These are phyloP conservation scores for Mitragyna speciosa DNA, from an alignment of 257 asterid genomes.

Conservation along the genomic window DNA sequence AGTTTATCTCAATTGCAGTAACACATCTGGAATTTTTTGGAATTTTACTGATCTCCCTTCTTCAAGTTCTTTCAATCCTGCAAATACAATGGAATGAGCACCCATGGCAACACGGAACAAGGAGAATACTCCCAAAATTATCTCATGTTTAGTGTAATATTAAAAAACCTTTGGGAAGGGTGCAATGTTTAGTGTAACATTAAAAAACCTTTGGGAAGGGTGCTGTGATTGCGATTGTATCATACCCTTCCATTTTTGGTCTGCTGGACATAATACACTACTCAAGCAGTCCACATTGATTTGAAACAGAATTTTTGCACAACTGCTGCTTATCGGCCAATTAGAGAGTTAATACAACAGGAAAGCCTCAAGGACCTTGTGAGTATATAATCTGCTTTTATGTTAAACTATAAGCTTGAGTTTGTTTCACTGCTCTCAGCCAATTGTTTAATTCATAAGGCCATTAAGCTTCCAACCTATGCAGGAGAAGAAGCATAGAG, in stretches of 20 bases:
- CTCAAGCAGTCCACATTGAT: background rate
- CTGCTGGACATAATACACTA: background rate
- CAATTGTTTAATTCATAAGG: background rate
- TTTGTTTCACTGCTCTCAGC: background rate
- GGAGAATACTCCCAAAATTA: background rate
- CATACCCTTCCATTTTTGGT: background rate
- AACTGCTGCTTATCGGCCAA: slow-evolving; percentile 92
- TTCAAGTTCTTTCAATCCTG: background rate
- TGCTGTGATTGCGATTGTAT: background rate
- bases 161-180: background rate
- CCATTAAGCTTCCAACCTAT: background rate
- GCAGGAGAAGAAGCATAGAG: slow-evolving; percentile 44
- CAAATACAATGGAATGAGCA: background rate
- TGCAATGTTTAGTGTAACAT: background rate
- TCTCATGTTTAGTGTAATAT: background rate
- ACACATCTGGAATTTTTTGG: background rate
- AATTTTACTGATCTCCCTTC: background rate
- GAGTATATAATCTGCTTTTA: background rate
- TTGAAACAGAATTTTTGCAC: slow-evolving; percentile 66
- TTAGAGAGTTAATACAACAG: slow-evolving; percentile 72
- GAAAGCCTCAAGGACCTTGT: slow-evolving; percentile 62
- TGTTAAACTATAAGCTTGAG: background rate
- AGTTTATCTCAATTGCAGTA: background rate
- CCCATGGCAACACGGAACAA: no score
- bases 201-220: background rate